phyloP scores from a whole-genome alignment of 2,329 filamentous ascomycete species.

The Verticillium klebahnii region DNA sequence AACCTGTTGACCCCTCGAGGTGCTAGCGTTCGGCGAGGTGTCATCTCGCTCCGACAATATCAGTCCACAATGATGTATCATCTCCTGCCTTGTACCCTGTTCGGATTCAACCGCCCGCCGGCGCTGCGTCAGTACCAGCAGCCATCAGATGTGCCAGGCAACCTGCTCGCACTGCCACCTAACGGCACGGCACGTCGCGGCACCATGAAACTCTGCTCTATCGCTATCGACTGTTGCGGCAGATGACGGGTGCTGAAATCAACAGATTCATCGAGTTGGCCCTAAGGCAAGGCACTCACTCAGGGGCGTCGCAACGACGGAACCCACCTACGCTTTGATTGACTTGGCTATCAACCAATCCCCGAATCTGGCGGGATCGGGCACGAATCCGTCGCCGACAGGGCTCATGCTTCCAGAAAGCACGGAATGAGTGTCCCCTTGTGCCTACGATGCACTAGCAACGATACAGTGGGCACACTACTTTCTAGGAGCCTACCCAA shows the following conservation, averaged over 20 bases:
- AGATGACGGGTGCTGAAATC: too few species aligned
- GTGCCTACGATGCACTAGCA: neutral
- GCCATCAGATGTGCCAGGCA: neutral
- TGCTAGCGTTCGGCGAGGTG: slow-evolving; percentile 5
- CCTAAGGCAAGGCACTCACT: neutral
- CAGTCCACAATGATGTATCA: slow-evolving; percentile 14
- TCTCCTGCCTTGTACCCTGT: slow-evolving; percentile 4
- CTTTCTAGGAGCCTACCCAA: neutral
- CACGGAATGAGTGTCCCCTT: slow-evolving; percentile 5
- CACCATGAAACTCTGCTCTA: neutral
- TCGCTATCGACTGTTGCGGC: neutral
- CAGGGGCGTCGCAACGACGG: neutral
- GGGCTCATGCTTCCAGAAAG: slow-evolving; percentile 11
- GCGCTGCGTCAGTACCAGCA: neutral
- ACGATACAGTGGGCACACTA: neutral
- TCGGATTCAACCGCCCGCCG: neutral
- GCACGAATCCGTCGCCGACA: slow-evolving; percentile 1
- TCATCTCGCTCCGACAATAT: slow-evolving; percentile 13
- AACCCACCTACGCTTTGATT: neutral
- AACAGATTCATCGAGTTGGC: neutral
- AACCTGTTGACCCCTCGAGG: neutral
- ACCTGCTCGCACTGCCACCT: neutral
- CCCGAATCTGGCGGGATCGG: slow-evolving; percentile 7
- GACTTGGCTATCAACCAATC: slow-evolving; percentile 5
- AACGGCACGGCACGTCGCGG: neutral